Evolutionary conservation across 2,329 filamentous ascomycete species (phyloP).

Genomic region (Phialophora tarda): DNA sequence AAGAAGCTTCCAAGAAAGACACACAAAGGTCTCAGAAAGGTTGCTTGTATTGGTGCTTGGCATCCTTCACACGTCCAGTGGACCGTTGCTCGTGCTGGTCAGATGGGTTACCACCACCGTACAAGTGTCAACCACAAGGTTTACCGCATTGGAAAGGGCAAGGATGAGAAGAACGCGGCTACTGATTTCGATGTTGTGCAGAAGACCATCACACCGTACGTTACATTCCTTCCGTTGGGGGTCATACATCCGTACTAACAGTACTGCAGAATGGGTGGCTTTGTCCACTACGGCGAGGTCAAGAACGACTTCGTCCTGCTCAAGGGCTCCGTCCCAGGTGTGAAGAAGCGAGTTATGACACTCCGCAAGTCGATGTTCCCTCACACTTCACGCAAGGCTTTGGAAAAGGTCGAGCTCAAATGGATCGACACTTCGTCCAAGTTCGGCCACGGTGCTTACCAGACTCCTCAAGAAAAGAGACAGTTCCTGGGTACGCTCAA

Average conservation of each 20-base stretch:
- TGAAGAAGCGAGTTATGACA: slow-evolving; percentile 99
- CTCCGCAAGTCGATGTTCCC: slow-evolving; percentile 98
- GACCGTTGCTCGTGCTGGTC: slow-evolving; percentile 99
- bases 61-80: slow-evolving; percentile 99
- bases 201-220: slow-evolving; percentile 99
- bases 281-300: slow-evolving; percentile 98
- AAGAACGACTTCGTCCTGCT: slow-evolving; percentile 99
- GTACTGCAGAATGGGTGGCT: slow-evolving; percentile 82
- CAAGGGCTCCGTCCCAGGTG: slow-evolving; percentile 96
- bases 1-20: slow-evolving; percentile 99
- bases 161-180: slow-evolving; percentile 87
- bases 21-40: slow-evolving; percentile 99
- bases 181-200: slow-evolving; percentile 97
- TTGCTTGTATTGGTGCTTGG: slow-evolving; percentile 99
- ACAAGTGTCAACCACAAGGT: slow-evolving; percentile 99
- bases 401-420: slow-evolving; percentile 99
- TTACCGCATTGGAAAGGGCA: slow-evolving; percentile 95
- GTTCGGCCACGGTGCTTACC: slow-evolving; percentile 99
- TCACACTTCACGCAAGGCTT: slow-evolving; percentile 91
- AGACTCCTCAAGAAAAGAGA: slow-evolving; percentile 97
- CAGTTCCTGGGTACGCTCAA: slow-evolving; percentile 98
- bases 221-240: slow-evolving; percentile 45
- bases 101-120: slow-evolving; percentile 99
- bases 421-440: slow-evolving; percentile 99
- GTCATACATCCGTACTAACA: slow-evolving; percentile 44